phyloP scores from a whole-genome alignment of 2,329 filamentous ascomycete genomes.

The Colletotrichum sp. region DNA sequence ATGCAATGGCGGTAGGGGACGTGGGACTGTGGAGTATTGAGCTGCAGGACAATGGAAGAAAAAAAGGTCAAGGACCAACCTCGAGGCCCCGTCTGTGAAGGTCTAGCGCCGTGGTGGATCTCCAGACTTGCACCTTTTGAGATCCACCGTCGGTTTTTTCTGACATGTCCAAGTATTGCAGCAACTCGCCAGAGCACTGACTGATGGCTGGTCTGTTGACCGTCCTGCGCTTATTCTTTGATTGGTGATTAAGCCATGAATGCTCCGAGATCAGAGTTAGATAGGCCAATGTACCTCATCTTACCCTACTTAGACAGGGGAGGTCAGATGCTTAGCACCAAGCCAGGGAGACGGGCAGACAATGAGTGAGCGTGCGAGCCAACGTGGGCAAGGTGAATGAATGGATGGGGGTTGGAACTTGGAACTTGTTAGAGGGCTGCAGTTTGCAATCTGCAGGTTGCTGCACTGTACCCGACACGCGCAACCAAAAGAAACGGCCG shows the following conservation, averaged over 20 bases:
- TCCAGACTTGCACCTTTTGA: constrained; percentile 6
- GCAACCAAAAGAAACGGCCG: background rate
- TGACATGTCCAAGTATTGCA: background rate
- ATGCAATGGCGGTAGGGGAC: background rate
- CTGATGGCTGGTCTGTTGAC: background rate
- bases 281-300: background rate
- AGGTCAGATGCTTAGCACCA: background rate
- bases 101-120: constrained; percentile 9
- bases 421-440: background rate
- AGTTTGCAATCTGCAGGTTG: background rate
- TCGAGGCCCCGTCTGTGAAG: background rate
- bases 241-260: background rate
- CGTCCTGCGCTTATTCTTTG: background rate
- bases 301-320: background rate
- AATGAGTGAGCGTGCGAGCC: background rate
- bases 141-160: background rate
- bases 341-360: background rate
- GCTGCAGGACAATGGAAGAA: background rate
- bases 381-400: background rate
- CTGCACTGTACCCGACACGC: background rate
- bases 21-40: background rate
- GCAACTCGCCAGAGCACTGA: background rate
- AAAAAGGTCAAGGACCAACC: constrained; percentile 1
- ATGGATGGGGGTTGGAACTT: background rate
- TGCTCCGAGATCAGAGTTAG: background rate